Conservation (phyloP, 352 stramenopile species). For the Globisporangium ultimum region DNA sequence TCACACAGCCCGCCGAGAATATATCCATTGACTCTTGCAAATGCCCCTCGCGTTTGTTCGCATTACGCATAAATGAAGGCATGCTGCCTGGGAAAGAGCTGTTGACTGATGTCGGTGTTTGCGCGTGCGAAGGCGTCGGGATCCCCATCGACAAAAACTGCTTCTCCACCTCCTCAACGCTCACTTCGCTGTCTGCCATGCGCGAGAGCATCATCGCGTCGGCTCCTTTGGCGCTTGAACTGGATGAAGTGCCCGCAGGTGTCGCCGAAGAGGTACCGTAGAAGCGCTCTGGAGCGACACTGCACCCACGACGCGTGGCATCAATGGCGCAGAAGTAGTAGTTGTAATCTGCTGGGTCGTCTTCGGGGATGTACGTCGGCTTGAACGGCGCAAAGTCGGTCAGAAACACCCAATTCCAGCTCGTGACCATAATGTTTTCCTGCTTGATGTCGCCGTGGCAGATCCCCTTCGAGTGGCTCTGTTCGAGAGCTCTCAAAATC, state of each 20-base stretch:
- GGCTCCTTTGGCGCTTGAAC: conserved; percentile 31
- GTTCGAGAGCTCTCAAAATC: conserved; percentile 92
- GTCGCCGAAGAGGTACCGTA: conserved; percentile 35
- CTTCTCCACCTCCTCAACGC: conserved; percentile 68
- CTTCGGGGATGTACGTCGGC: conserved; percentile 93
- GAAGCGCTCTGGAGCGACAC: conserved; percentile 92
- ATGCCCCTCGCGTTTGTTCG: conserved; percentile 48
- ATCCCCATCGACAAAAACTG: conserved; percentile 67
- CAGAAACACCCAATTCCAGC: conserved; percentile 97
- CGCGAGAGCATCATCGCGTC: conserved; percentile 67
- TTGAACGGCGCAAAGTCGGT: conserved; percentile 97
- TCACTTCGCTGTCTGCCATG: conserved; percentile 72
- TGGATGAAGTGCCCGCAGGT: conserved; percentile 15
- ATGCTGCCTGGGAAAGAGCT: conserved; percentile 8
- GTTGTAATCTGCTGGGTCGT: conserved; percentile 95
- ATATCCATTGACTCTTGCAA: conserved; percentile 95
- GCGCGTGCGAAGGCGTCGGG: conserved; percentile 17
- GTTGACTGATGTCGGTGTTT: conserved; percentile 23
- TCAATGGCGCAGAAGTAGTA: conserved; percentile 92
- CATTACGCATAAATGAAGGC: conserved; percentile 21
- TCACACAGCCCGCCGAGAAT: conserved; percentile 97
- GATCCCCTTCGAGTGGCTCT: conserved; percentile 91
- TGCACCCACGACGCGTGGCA: conserved; percentile 89
- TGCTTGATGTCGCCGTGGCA: conserved; percentile 98
- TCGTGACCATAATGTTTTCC: conserved; percentile 98